Percentiles rank a stretch among this genome's conserved stretches.
These are phyloP conservation scores for Calonectria crousiana DNA, from an alignment of 2,329 filamentous ascomycete species.

Conservation along the genomic window DNA sequence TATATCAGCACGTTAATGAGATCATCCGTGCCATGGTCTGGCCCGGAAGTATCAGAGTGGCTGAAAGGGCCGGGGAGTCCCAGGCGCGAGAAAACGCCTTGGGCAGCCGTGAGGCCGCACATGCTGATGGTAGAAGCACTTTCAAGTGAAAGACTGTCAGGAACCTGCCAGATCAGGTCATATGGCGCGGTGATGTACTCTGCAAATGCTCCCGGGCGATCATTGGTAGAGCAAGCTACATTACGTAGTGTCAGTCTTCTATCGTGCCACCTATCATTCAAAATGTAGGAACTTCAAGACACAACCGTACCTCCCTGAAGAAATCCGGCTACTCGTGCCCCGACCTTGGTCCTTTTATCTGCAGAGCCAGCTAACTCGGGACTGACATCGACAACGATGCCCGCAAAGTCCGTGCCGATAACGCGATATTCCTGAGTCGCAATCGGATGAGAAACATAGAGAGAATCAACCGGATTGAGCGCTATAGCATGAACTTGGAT, in stretches of 20 bases:
- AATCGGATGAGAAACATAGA: conserved; percentile 52
- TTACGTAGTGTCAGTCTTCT: not conserved
- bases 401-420: conserved; percentile 57
- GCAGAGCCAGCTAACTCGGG: conserved; percentile 17
- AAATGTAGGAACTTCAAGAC: not conserved
- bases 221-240: conserved; percentile 54
- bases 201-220: conserved; percentile 58
- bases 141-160: conserved; percentile 47
- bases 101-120: conserved; percentile 57
- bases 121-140: conserved; percentile 55
- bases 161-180: conserved; percentile 55
- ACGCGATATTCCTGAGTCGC: conserved; percentile 44
- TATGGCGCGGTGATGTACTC: conserved; percentile 51
- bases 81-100: conserved; percentile 54
- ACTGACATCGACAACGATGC: conserved; percentile 43
- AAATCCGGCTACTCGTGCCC: conserved; percentile 54
- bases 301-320: conserved; percentile 51
- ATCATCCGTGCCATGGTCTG: rapidly evolving
- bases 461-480: conserved; percentile 45
- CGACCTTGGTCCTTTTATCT: conserved; percentile 38
- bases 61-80: conserved; percentile 50
- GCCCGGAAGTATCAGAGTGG: rapidly evolving
- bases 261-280: not conserved
- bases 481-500: conserved; percentile 42
- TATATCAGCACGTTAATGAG: conserved; percentile 45